Base-by-base conservation (phyloP, 2,329 filamentous ascomycete species). In the Graphium sp. region DNA sequence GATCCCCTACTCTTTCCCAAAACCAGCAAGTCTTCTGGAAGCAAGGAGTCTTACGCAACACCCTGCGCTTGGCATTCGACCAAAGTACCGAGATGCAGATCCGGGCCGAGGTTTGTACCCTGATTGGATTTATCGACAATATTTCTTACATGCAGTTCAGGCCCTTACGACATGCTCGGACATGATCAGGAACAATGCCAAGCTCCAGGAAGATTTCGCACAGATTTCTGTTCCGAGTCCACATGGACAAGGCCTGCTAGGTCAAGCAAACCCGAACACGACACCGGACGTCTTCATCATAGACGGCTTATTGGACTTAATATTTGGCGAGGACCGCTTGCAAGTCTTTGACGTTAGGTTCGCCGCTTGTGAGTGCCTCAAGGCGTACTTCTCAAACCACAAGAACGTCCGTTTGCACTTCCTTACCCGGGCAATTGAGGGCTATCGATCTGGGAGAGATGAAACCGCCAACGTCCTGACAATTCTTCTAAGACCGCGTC, bases 1-100 rank as follows among this genome's bases (percentile, higher is more conserved):
- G 87, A n/a, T 82, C 82, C 18, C 59, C 74, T 28, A 80, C 80
- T 24, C 91, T 84, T 3, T 57, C 69, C 18, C 72, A 79, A 37
- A 98, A 95, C 42, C 89, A 95, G 50, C 62, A 65, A 28, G 74
- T 81, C 6, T 92, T 93, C 41, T 85, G 80, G 65, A 77, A 84
- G 37, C 73, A 82, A 47, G 80, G 80, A 7, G 63, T 92, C 7
- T 64, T 89, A 26, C 74, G 78, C 38, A 73, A 83, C 40, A 72
- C 89, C 18, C 58, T 95, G 17, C 76, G 83, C 39, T 65, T 94
- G 34, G 78, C 82, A 4, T 95, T 95, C 46, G 76, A 72, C 35
- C 67, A 66, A 30, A 60, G 61, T 16, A 74, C 80, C 32, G 77
- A 79, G 41, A 58, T 78, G 23, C 70, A 75, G 35, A 85, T 95